Evolutionary conservation across 208 protist genomes (phyloP).

Genomic region (Leishmania arabica): DNA sequence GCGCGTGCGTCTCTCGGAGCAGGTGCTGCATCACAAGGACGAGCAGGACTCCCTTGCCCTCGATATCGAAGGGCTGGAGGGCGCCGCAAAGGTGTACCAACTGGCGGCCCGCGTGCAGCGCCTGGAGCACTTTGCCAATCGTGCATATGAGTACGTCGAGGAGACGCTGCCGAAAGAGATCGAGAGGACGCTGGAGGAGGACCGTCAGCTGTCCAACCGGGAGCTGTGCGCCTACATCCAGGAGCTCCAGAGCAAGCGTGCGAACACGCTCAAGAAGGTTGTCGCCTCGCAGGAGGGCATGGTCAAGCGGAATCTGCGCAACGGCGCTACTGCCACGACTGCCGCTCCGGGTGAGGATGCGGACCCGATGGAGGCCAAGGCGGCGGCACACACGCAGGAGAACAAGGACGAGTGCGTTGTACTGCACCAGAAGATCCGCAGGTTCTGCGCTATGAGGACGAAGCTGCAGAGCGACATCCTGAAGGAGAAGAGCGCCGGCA

Average conservation of each 20-base stretch:
- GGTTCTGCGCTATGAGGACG: constrained; percentile 61
- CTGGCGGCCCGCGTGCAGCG: constrained; percentile 73
- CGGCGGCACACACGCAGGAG: constrained; percentile 41
- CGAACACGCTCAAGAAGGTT: constrained; percentile 48
- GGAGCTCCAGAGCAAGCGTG: constrained; percentile 61
- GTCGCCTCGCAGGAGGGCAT: constrained; percentile 42
- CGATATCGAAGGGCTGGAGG: constrained; percentile 61
- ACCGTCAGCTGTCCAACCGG: constrained; percentile 57
- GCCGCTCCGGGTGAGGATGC: constrained; percentile 19
- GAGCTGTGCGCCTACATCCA: constrained; percentile 74
- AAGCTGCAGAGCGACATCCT: constrained; percentile 62
- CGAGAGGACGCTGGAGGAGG: constrained; percentile 49
- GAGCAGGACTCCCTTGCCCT: constrained; percentile 70
- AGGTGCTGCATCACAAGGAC: constrained; percentile 79
- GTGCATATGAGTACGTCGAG: constrained; percentile 40
- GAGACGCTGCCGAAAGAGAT: constrained; percentile 59
- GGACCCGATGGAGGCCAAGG: constrained; percentile 45
- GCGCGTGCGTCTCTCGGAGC: constrained; percentile 51
- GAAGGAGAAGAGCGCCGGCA: constrained; percentile 43
- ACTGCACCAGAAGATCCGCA: constrained; percentile 57
- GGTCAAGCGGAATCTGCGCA: constrained; percentile 22
- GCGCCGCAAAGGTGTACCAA: constrained; percentile 48
- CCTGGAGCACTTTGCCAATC: constrained; percentile 61
- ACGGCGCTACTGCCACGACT: not conserved
- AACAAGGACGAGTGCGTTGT: constrained; percentile 35